Evolutionary conservation across 2,329 filamentous ascomycete species (phyloP).

Genomic region (Falciphora oryzae): DNA sequence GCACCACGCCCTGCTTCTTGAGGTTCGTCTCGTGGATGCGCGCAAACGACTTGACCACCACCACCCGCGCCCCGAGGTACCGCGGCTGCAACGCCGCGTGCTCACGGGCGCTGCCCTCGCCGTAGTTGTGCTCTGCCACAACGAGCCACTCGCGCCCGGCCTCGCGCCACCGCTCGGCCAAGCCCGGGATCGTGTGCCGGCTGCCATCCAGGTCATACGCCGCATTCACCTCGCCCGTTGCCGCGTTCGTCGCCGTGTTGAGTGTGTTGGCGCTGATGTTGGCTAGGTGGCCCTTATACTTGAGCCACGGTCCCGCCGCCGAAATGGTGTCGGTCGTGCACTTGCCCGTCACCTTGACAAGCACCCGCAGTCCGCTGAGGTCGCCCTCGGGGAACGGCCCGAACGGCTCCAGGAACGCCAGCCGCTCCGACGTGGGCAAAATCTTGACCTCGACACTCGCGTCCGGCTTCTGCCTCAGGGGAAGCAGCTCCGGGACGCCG

Average conservation of each 20-base stretch:
- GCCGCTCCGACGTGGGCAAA: slow-evolving; percentile 79
- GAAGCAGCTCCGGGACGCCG: slow-evolving; percentile 62
- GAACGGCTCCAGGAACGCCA: slow-evolving; percentile 90
- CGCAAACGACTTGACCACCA: slow-evolving; percentile 76
- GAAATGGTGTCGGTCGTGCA: slow-evolving; percentile 99
- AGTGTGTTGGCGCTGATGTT: slow-evolving; percentile 98
- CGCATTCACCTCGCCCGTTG: slow-evolving; percentile 85
- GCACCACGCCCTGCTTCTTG: slow-evolving; percentile 96
- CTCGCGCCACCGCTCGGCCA: slow-evolving; percentile 77
- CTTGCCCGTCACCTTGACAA: slow-evolving; percentile 95
- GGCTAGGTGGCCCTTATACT: slow-evolving; percentile 97
- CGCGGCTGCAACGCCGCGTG: slow-evolving; percentile 82
- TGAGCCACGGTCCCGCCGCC: slow-evolving; percentile 92
- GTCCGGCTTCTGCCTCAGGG: slow-evolving; percentile 65
- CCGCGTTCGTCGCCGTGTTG: slow-evolving; percentile 88
- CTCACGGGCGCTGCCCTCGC: slow-evolving; percentile 78
- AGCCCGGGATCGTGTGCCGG: slow-evolving; percentile 74
- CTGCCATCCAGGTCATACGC: slow-evolving; percentile 82
- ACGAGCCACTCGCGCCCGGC: slow-evolving; percentile 79
- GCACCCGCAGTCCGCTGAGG: slow-evolving; percentile 70
- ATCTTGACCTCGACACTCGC: slow-evolving; percentile 68
- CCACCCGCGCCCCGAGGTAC: slow-evolving; percentile 75
- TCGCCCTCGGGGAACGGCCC: slow-evolving; percentile 72
- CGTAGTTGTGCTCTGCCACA: slow-evolving; percentile 95
- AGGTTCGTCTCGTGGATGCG: slow-evolving; percentile 91